Evolutionary conservation across 192 early-diverging fungal species (phyloP), one percentile per base, ranked within the genome.

Genomic region (Neocallimastix lanati): DNA sequence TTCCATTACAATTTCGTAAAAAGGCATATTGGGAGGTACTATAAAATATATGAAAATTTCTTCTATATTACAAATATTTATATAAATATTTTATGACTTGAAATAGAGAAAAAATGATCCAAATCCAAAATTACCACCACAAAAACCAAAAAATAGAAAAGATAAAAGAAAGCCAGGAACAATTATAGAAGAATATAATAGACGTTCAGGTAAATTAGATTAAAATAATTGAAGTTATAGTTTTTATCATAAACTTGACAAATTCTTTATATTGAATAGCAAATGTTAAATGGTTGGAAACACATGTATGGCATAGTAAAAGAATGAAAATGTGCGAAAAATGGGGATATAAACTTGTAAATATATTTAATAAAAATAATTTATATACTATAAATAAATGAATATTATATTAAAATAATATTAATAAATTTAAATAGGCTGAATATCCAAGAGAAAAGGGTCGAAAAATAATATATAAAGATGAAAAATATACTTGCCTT

Each of bases 231-330:
- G n/a, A n/a, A n/a, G n/a, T n/a, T n/a, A n/a, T n/a, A n/a, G n/a
- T n/a, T n/a, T n/a, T n/a, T n/a, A n/a, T n/a, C n/a, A n/a, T n/a
- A n/a, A n/a, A n/a, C n/a, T n/a, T n/a, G n/a, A n/a, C 18, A 27
- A 29, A 40, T 27, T n/a, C 78, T 30, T n/a, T 76, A 13, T 76
- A 77, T 13, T 83, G 38, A 37, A 81, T 76, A 76, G 88, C 82
- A 15, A 82, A 86, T 12, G 92, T 92, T 77, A 86, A 89, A 36
- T 99, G 96, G 98, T 82, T 99, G 29, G 96, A 97, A 83, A 99
- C 96, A 38, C 96, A 99, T 86, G 89, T 97, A 29, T 99, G 98
- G 98, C 96, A 99, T 82, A 92, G 95, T 16, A 99, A 99, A 84
- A 88, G 98, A 80, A 96, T 98, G 94, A 92, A 94, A 77, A 99